phyloP scores from a whole-genome alignment of 2,329 filamentous ascomycete genomes.

The Pestalotiopsis sp. region DNA sequence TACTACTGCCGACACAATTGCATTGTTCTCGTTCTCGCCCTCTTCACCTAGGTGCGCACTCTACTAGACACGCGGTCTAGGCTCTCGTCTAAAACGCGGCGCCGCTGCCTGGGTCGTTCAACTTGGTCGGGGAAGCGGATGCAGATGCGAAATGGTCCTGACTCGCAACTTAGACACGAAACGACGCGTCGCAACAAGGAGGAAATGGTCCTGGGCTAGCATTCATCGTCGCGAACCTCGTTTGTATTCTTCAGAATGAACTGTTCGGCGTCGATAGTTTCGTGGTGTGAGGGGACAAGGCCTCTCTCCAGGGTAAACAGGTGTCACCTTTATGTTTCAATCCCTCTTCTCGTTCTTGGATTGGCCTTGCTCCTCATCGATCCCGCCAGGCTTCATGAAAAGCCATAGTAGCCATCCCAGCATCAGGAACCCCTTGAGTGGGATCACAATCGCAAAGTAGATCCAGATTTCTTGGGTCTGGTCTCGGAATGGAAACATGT shows the following conservation, averaged over 20 bases:
- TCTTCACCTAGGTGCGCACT: not conserved
- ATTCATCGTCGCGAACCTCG: not conserved
- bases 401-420: not conserved
- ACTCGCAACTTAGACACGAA: not conserved
- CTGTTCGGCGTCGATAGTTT: not conserved
- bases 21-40: not conserved
- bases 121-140: too few relatives aligned
- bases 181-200: not conserved
- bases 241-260: not conserved
- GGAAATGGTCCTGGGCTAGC: not conserved
- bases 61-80: not conserved
- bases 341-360: too few relatives aligned
- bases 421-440: not conserved
- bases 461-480: not conserved
- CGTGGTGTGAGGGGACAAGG: too few relatives aligned
- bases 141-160: not conserved
- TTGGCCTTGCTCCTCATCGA: not conserved
- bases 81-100: not conserved
- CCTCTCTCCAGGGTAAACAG: too few relatives aligned
- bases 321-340: too few relatives aligned
- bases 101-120: not conserved
- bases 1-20: too few relatives aligned
- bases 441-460: not conserved
- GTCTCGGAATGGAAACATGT: not conserved
- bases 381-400: not conserved